Base-by-base conservation (phyloP, 768 basidiomycete genomes). In the Podaxis mareebaensis region DNA sequence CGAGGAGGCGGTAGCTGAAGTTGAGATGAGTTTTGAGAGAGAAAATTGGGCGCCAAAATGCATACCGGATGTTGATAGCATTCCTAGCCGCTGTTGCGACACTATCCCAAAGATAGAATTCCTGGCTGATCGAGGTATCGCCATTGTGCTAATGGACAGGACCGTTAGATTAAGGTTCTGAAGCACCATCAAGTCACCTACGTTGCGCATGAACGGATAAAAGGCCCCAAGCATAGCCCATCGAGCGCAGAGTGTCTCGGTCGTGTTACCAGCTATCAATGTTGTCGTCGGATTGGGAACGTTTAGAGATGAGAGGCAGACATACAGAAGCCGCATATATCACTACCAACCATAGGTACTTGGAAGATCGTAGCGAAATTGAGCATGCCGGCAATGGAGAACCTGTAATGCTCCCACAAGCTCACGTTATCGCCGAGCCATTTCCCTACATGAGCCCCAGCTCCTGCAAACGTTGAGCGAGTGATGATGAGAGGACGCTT, bases 181-280 rank as follows among this genome's bases (percentile, higher is more conserved):
- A 36, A 26, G 8, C 30, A 51, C 17, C 3, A 51, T 20, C 48
- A 40, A 13, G 5, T 28, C 0, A 73, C 85, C 72, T 61, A 88
- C 87, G 69, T 92, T 90, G 8, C 91, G 79, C 85, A 87, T 90
- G 79, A 92, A 92, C 0, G 91, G 90, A 71, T 87, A 86, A 74
- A 92, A 92, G 0, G 88, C 90, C 1, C 89, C 88, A 2, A 92
- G 77, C 78, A 81, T 88, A 13, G 88, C 90, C 91, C 92, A 92
- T 40, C 92, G 78, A 40, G 88, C 85, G 65, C 89, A 91, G 0
- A 92, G 76, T 8, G 80, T 83, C 70, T 89, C 89, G 1, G 89
- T 88, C 1, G 87, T 86, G 68, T 90, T 79, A 0, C 74, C 83
- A 36, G 75, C 86, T 86, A 36, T 42, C 30, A 39, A 7, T 17